A percentile compares a stretch with the other conserved stretches of the same genome.
Evolutionary conservation across 441 rosid species (phyloP).

Genomic region (Erodium chrysanthum): DNA sequence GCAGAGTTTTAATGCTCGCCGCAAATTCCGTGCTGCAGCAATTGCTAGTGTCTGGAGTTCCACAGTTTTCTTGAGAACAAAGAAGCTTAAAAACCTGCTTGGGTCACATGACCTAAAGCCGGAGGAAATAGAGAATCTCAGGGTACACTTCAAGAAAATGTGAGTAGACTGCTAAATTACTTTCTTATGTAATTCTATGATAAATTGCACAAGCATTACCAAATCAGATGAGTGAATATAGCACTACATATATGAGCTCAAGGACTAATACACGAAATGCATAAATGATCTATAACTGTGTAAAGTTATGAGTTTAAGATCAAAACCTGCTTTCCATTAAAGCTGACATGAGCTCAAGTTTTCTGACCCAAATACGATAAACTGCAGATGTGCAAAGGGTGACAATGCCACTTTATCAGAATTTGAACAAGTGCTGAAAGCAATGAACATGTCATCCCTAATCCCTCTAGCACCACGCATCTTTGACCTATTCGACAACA

Average conservation of each 20-base stretch:
- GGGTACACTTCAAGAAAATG: constrained; percentile 41
- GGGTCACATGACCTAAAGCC: constrained; percentile 48
- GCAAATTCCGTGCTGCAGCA: constrained; percentile 60
- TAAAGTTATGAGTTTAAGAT: not conserved
- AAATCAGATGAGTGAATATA: not conserved
- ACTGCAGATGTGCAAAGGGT: constrained; percentile 50
- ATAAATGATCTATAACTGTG: not conserved
- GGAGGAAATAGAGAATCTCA: constrained; percentile 50
- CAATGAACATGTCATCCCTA: constrained; percentile 57
- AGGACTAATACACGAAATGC: not conserved
- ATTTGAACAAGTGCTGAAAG: constrained; percentile 58
- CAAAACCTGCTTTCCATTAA: constrained; percentile 1
- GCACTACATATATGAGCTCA: not conserved
- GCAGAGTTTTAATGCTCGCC: constrained; percentile 52
- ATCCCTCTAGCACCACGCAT: constrained; percentile 56
- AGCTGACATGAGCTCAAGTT: not conserved
- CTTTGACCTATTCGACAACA: constrained; percentile 55
- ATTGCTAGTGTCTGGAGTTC: constrained; percentile 58
- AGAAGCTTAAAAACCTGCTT: constrained; percentile 45
- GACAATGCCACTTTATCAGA: constrained; percentile 58
- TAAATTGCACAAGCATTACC: not conserved
- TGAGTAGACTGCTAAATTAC: constrained; percentile 17
- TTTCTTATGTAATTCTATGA: not conserved
- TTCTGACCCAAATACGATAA: constrained; percentile 9
- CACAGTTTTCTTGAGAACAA: constrained; percentile 49